Evolutionary conservation across 148 eudicot species (phyloP), one percentile per base, ranked within the genome.

Genomic region (Polygonum aviculare): DNA sequence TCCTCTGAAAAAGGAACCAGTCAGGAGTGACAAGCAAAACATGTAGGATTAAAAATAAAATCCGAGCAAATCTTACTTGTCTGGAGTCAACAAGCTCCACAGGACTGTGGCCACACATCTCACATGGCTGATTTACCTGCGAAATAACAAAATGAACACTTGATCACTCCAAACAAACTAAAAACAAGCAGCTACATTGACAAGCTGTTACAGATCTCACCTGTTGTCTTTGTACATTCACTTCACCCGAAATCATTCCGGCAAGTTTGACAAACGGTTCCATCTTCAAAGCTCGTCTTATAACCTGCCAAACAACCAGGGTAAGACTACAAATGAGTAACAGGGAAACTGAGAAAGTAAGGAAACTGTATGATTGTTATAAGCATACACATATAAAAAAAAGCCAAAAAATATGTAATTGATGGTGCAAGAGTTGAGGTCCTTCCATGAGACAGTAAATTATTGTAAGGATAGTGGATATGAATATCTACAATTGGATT

Each of bases 61-160:
- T 44, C 47, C 14, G 1, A 16, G 11, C 16, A 8, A 31, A 31
- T 67, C 41, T 79, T 84, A 81, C 86, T 63, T 84, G 87, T 81
- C 82, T 75, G 3, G 84, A 79, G 71, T 81, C 82, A 45, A 77
- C 82, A 7, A 84, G 80, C 78, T 81, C 84, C 19, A 84, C 84
- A 62, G 87, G 87, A 62, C 84, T 84, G 70, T 82, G 81, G 54
- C 48, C 87, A 77, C 81, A 82, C 60, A 79, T 82, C 73, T 79
- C 83, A 79, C 87, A 84, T 65, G 87, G 85, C 52, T 82, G 82
- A 75, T 84, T 78, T 48, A 82, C 62, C 87, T 84, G 79, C 78
- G 82, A 31, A 65, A n/a, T 1, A 50, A 12, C 3, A 31, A 33
- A 7, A 63, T 22, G 22, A 59, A 59, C 35, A 22, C 36, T 59